A percentile compares a stretch with the other conserved stretches of the same genome.
Conservation (phyloP, 768 basidiomycete species). For the Pholiota microspora region DNA sequence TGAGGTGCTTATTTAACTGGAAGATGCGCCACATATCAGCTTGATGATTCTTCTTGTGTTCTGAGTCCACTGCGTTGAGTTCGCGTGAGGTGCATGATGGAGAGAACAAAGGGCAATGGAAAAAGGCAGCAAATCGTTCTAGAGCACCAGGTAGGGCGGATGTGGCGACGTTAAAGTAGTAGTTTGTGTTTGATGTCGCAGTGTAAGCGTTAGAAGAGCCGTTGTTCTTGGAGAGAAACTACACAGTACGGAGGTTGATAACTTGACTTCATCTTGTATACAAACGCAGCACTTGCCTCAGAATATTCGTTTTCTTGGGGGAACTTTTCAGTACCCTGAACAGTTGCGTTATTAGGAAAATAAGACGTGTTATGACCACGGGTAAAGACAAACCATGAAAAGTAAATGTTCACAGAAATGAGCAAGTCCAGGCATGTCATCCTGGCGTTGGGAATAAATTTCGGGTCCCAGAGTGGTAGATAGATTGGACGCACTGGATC, state of each 20-base stretch:
- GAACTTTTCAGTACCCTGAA: conserved; percentile 77
- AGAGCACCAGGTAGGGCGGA: conserved; percentile 66
- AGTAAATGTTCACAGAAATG: conserved; percentile 96
- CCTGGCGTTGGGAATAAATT: conserved; percentile 33
- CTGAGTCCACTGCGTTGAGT: conserved; percentile 94
- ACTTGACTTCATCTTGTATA: background rate
- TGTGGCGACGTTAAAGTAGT: conserved; percentile 72
- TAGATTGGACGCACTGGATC: conserved; percentile 70
- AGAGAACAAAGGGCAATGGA: conserved; percentile 88
- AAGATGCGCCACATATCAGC: conserved; percentile 91
- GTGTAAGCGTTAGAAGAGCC: conserved; percentile 93
- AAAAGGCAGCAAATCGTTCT: conserved; percentile 81
- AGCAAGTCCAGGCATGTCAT: conserved; percentile 89
- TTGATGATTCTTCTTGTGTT: conserved; percentile 96
- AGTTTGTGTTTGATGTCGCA: conserved; percentile 88
- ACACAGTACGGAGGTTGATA: no score
- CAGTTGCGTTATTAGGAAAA: conserved; percentile 5
- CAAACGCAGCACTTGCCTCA: conserved; percentile 48
- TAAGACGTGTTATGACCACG: background rate
- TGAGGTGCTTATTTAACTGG: conserved; percentile 88
- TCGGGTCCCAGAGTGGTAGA: background rate
- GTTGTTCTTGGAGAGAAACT: conserved; percentile 81
- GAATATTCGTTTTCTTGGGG: conserved; percentile 95
- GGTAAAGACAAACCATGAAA: conserved; percentile 73
- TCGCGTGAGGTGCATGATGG: conserved; percentile 86